phyloP scores from a whole-genome alignment of 2,329 filamentous ascomycete species.

The Aspergillaceae sp. region DNA sequence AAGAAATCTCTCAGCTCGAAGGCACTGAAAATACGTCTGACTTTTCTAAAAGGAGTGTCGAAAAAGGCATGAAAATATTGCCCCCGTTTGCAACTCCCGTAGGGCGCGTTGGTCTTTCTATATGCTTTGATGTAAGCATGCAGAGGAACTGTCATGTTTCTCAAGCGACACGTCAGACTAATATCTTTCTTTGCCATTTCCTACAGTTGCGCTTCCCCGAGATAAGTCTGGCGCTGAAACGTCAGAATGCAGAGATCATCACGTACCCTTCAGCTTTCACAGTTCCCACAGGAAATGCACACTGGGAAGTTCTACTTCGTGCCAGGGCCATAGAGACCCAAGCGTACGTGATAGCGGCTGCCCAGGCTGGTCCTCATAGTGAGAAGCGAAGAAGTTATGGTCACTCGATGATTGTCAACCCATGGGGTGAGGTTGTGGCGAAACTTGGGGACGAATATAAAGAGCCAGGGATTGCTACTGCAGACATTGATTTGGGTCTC shows the following conservation, averaged over 20 bases:
- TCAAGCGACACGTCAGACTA: neutral
- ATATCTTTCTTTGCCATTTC: neutral
- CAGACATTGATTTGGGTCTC: constrained; percentile 47
- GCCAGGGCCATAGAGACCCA: constrained; percentile 84
- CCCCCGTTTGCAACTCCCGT: constrained; percentile 64
- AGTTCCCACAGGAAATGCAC: constrained; percentile 69
- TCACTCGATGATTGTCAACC: constrained; percentile 74
- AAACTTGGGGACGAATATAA: constrained; percentile 46
- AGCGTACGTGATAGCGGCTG: constrained; percentile 76
- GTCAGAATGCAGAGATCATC: constrained; percentile 63
- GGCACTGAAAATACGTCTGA: neutral
- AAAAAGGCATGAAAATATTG: constrained; percentile 56
- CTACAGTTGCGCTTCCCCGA: constrained; percentile 66
- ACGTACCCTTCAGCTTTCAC: constrained; percentile 90
- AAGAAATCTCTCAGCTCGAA: constrained; percentile 7
- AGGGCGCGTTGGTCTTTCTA: constrained; percentile 67
- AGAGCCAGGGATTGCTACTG: constrained; percentile 41
- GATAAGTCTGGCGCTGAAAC: constrained; percentile 57
- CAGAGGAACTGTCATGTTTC: neutral
- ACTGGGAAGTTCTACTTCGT: constrained; percentile 74
- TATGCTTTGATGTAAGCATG: constrained; percentile 69
- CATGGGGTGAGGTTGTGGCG: constrained; percentile 70
- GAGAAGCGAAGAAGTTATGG: constrained; percentile 74
- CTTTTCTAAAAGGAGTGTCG: constrained; percentile 46
- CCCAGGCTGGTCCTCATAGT: constrained; percentile 69